Percentiles rank a stretch among this genome's conserved stretches.
Conservation (phyloP, 2,329 filamentous ascomycete species). For the Penicillium italicum region DNA sequence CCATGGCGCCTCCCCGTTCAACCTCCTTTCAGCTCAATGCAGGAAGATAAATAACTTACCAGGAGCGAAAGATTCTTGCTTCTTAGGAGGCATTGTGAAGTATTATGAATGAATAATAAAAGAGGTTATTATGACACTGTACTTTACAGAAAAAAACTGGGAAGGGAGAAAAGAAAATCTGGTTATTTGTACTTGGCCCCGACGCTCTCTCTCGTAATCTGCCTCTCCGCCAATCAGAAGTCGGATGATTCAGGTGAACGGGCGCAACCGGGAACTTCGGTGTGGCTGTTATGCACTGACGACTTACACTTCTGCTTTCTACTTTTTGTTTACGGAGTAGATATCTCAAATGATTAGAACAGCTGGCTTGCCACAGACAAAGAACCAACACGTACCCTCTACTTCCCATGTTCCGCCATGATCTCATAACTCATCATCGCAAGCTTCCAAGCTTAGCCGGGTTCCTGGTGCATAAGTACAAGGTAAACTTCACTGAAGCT, state of each 20-base stretch:
- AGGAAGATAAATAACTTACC: conserved; percentile 18
- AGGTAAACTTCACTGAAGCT: background rate
- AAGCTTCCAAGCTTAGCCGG: no score
- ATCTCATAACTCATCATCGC: conserved; percentile 25
- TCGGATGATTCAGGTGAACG: conserved; percentile 35
- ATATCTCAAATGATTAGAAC: background rate
- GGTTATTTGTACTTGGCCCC: conserved; percentile 38
- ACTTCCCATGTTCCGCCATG: conserved; percentile 3
- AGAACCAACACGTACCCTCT: background rate
- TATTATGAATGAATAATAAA: conserved; percentile 13
- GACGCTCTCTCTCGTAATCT: conserved; percentile 37
- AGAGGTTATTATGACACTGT: conserved; percentile 17
- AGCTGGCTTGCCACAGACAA: background rate
- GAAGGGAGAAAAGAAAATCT: conserved; percentile 31
- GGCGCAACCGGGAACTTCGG: conserved; percentile 34
- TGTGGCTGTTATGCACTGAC: conserved; percentile 7
- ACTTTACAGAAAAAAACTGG: conserved; percentile 20
- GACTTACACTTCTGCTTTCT: background rate
- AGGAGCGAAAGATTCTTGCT: conserved; percentile 24
- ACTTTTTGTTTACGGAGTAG: no score
- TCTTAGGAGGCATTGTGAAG: conserved; percentile 25
- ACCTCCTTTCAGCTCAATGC: background rate
- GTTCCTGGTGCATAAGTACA: no score
- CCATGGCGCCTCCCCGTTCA: background rate
- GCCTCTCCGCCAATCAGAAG: conserved; percentile 32